These are phyloP conservation scores for Calonectria ilicicola DNA, from an alignment of 2,329 filamentous ascomycete genomes.

Conservation along the genomic window DNA sequence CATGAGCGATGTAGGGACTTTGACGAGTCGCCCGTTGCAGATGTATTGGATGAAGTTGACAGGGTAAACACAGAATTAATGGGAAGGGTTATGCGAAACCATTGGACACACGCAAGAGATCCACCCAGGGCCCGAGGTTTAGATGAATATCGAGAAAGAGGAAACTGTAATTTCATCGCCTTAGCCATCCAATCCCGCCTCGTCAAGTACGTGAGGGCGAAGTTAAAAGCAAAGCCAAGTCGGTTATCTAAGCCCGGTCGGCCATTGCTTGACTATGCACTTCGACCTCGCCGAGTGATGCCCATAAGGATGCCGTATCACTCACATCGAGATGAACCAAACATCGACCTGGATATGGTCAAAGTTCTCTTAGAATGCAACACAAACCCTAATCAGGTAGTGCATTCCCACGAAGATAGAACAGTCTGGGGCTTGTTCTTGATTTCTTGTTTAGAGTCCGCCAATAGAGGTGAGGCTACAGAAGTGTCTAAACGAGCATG, in stretches of 20 bases:
- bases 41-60: background rate
- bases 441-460: background rate
- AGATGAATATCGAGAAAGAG: background rate
- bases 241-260: background rate
- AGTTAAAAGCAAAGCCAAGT: background rate
- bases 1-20: background rate
- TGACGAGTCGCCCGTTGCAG: background rate
- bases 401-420: background rate
- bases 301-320: conserved; percentile 10
- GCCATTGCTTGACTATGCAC: conserved; percentile 2
- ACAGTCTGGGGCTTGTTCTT: background rate
- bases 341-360: conserved; percentile 9
- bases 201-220: background rate
- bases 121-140: background rate
- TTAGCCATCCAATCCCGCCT: background rate
- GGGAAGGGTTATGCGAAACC: background rate
- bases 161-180: background rate
- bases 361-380: background rate
- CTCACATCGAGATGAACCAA: conserved; percentile 3
- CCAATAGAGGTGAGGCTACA: background rate
- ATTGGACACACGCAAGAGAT: background rate
- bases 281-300: conserved; percentile 12
- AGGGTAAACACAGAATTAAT: background rate
- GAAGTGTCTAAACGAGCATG: background rate
- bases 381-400: background rate